A percentile compares a stretch with the other conserved stretches of the same genome.
Conservation (phyloP, 768 basidiomycete genomes). For the Podaxis pistillaris region DNA sequence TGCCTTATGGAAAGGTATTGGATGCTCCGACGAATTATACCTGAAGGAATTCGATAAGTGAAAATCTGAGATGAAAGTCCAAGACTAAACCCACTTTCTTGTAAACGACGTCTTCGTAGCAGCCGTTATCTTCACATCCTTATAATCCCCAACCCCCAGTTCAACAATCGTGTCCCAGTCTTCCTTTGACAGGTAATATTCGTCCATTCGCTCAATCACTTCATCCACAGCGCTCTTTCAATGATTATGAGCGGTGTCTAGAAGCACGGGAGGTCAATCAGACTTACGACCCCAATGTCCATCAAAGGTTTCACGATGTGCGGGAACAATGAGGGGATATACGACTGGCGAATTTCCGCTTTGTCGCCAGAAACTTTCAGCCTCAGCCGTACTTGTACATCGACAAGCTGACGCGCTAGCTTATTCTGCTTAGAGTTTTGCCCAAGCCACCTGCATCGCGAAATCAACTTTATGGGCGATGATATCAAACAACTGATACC, state of each 20-base stretch:
- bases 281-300: slow-evolving; percentile 69
- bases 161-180: slow-evolving; percentile 98
- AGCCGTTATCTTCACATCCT: slow-evolving; percentile 80
- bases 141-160: slow-evolving; percentile 81
- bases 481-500: slow-evolving; percentile 4
- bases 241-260: background rate
- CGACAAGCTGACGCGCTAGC: slow-evolving; percentile 74
- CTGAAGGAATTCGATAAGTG: slow-evolving; percentile 36
- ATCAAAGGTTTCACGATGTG: slow-evolving; percentile 78
- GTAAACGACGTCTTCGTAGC: slow-evolving; percentile 87
- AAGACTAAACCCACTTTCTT: slow-evolving; percentile 54
- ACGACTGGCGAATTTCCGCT: slow-evolving; percentile 85
- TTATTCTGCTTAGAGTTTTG: slow-evolving; percentile 95
- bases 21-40: slow-evolving; percentile 88
- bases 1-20: slow-evolving; percentile 93
- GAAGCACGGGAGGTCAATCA: background rate
- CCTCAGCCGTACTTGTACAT: slow-evolving; percentile 95
- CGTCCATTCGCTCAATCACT: slow-evolving; percentile 88
- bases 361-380: slow-evolving; percentile 90
- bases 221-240: slow-evolving; percentile 75
- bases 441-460: slow-evolving; percentile 79
- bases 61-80: background rate
- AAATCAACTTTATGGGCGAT: background rate
- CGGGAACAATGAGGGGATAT: slow-evolving; percentile 86
- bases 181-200: slow-evolving; percentile 89